Conservation (phyloP, 371 early-diverging fungal genomes). For the Saksenaea oblongispora region DNA sequence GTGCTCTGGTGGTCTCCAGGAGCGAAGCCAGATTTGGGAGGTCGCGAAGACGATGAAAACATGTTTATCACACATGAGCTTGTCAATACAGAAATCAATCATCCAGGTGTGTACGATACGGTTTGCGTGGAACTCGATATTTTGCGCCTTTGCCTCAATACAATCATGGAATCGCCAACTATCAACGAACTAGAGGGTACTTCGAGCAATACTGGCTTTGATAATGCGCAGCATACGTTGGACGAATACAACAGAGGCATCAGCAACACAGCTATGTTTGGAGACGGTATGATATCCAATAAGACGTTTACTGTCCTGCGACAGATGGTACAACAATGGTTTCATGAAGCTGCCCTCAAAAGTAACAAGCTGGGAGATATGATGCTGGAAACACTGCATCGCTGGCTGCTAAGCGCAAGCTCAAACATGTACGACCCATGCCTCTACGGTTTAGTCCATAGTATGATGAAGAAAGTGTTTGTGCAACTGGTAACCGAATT, state of each 20-base stretch:
- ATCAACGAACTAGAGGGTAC: slow-evolving; percentile 82
- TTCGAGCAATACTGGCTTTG: slow-evolving; percentile 51
- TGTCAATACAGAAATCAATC: slow-evolving; percentile 70
- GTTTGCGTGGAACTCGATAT: slow-evolving; percentile 88
- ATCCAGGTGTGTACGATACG: slow-evolving; percentile 73
- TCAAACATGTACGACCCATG: slow-evolving; percentile 87
- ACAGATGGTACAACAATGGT: slow-evolving; percentile 77
- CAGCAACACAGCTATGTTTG: slow-evolving; percentile 41
- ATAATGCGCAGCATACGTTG: slow-evolving; percentile 41
- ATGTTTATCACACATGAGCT: slow-evolving; percentile 54
- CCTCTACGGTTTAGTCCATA: slow-evolving; percentile 73
- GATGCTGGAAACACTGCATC: slow-evolving; percentile 81
- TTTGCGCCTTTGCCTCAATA: slow-evolving; percentile 80
- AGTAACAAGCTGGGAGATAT: slow-evolving; percentile 67
- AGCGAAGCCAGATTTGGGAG: slow-evolving; percentile 86
- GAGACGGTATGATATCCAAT: slow-evolving; percentile 63
- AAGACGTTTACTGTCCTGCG: slow-evolving; percentile 77
- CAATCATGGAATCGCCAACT: slow-evolving; percentile 70
- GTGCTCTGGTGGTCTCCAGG: slow-evolving; percentile 91
- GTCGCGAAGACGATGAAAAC: slow-evolving; percentile 83
- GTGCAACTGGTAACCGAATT: slow-evolving; percentile 81
- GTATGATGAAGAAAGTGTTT: slow-evolving; percentile 89
- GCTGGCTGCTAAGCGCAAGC: slow-evolving; percentile 82
- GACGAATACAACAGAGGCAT: slow-evolving; percentile 55
- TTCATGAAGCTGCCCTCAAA: slow-evolving; percentile 55